These are phyloP conservation scores for Trametes hirsuta DNA, from an alignment of 1,284 basidiomycete species.

Conservation along the genomic window DNA sequence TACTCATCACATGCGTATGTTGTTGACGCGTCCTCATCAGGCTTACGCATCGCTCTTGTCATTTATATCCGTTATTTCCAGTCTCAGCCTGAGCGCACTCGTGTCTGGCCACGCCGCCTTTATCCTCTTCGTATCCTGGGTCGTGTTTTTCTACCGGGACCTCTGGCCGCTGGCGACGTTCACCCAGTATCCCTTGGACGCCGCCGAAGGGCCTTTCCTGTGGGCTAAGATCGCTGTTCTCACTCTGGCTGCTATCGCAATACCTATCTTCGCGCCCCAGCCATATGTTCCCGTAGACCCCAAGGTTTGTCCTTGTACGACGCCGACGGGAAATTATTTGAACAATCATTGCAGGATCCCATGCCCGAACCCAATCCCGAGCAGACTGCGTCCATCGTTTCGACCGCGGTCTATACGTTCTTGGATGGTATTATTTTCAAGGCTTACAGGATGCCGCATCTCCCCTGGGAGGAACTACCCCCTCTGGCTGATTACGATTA, in stretches of 20 bases:
- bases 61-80: slow-evolving; percentile 23
- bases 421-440: slow-evolving; percentile 41
- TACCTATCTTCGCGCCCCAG: slow-evolving; percentile 48
- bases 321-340: background rate
- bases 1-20: slow-evolving; percentile 23
- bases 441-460: slow-evolving; percentile 29
- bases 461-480: slow-evolving; percentile 38
- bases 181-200: slow-evolving; percentile 43
- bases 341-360: slow-evolving; percentile 41
- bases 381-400: slow-evolving; percentile 65
- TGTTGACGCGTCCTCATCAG: slow-evolving; percentile 38
- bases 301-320: slow-evolving; percentile 36
- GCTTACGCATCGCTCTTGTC: slow-evolving; percentile 29
- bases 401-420: slow-evolving; percentile 59
- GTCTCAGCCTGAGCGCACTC: slow-evolving; percentile 11
- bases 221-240: slow-evolving; percentile 42
- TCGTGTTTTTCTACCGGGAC: slow-evolving; percentile 60
- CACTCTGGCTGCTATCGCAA: slow-evolving; percentile 40
- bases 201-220: slow-evolving; percentile 33
- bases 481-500: slow-evolving; percentile 51
- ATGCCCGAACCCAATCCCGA: slow-evolving; percentile 57
- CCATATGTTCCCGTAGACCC: slow-evolving; percentile 47
- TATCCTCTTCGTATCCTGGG: slow-evolving; percentile 24
- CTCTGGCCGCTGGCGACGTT: slow-evolving; percentile 63
- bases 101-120: slow-evolving; percentile 21